These are phyloP conservation scores for Tylopilus cervinicoccineus DNA, from an alignment of 768 basidiomycete genomes.

Conservation along the genomic window DNA sequence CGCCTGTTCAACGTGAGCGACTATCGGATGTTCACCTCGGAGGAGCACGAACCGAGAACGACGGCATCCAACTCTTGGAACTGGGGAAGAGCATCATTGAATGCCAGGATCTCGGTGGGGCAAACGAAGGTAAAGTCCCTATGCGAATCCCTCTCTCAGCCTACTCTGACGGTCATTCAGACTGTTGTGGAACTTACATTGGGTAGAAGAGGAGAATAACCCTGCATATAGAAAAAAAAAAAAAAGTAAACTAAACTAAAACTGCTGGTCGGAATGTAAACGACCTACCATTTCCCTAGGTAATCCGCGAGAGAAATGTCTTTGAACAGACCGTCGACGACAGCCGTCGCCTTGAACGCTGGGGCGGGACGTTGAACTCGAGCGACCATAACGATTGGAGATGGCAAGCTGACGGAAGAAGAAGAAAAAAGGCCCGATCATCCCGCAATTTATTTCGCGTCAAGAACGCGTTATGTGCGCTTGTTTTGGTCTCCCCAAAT, in stretches of 20 bases:
- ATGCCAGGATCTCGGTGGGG: slow-evolving; percentile 94
- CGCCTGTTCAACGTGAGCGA: slow-evolving; percentile 35
- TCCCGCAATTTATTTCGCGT: slow-evolving; percentile 16
- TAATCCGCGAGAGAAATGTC: slow-evolving; percentile 71
- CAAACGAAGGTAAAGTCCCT: slow-evolving; percentile 90
- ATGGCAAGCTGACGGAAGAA: not conserved
- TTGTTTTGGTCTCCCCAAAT: slow-evolving; percentile 18
- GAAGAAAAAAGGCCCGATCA: not conserved
- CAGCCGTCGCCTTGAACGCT: slow-evolving; percentile 67
- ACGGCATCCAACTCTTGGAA: slow-evolving; percentile 72
- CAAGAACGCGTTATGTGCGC: slow-evolving; percentile 27
- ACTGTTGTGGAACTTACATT: slow-evolving; percentile 59
- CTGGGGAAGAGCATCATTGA: slow-evolving; percentile 79
- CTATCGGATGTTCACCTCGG: not conserved
- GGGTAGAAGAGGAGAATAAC: slow-evolving; percentile 95
- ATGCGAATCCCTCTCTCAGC: not conserved
- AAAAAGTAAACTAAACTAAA: not conserved
- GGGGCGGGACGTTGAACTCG: slow-evolving; percentile 85
- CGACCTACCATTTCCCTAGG: slow-evolving; percentile 72
- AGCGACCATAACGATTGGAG: slow-evolving; percentile 34
- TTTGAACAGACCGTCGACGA: slow-evolving; percentile 74
- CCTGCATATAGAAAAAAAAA: slow-evolving; percentile 41
- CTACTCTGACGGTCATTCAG: not conserved
- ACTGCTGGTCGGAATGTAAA: not conserved
- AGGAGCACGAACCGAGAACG: slow-evolving; percentile 59